Evolutionary conservation across 495 filamentous ascomycete genomes (phyloP).

Genomic region (Hypoxylon lienhwacheense): DNA sequence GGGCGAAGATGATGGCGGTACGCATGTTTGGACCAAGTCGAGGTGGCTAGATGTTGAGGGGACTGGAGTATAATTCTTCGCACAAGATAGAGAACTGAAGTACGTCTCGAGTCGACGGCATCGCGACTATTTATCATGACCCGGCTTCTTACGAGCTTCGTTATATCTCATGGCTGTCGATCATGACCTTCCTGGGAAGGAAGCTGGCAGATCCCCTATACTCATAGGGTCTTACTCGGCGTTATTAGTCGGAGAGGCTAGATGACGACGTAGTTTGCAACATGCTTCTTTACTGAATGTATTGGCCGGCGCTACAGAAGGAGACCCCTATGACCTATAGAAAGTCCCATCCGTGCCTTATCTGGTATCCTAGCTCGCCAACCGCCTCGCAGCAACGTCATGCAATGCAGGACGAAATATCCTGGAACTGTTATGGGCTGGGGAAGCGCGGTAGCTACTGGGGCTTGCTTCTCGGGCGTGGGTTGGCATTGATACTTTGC

Average conservation of each 20-base stretch:
- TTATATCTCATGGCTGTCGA: slow-evolving; percentile 21
- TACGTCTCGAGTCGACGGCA: slow-evolving; percentile 20
- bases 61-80: slow-evolving; percentile 9
- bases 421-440: slow-evolving; percentile 19
- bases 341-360: slow-evolving; percentile 23
- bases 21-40: slow-evolving; percentile 37
- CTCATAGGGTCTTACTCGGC: slow-evolving; percentile 35
- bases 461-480: slow-evolving; percentile 26
- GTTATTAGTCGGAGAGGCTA: slow-evolving; percentile 33
- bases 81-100: slow-evolving; percentile 23
- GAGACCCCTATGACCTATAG: slow-evolving; percentile 19
- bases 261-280: slow-evolving; percentile 35
- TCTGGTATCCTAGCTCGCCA: slow-evolving; percentile 21
- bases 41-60: slow-evolving; percentile 4
- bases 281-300: slow-evolving; percentile 16
- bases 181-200: slow-evolving; percentile 32
- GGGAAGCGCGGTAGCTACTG: slow-evolving; percentile 32
- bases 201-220: slow-evolving; percentile 28
- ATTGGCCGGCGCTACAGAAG: slow-evolving; percentile 19
- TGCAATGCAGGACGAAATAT: slow-evolving; percentile 19
- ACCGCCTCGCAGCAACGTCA: slow-evolving; percentile 9
- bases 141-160: slow-evolving; percentile 15
- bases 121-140: slow-evolving; percentile 37
- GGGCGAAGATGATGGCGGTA: slow-evolving; percentile 29
- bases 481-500: slow-evolving; percentile 16